Conservation (phyloP, 768 basidiomycete genomes). For the Butyriboletus loyo region DNA sequence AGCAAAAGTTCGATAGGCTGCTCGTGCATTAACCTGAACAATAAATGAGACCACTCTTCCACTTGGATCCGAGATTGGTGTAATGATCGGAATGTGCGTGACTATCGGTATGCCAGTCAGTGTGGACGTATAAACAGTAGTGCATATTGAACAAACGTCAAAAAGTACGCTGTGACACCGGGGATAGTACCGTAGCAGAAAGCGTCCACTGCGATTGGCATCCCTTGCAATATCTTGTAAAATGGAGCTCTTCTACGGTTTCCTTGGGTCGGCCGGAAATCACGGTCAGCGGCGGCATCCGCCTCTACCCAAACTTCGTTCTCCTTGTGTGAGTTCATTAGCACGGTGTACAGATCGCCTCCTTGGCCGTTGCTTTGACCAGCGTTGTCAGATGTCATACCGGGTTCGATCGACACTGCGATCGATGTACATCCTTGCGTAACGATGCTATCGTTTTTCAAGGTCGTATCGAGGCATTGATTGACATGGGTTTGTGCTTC, state of each 20-base stretch:
- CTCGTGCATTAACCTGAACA: slow-evolving; percentile 57
- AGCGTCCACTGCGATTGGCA: slow-evolving; percentile 98
- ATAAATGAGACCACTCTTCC: slow-evolving; percentile 93
- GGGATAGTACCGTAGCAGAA: slow-evolving; percentile 94
- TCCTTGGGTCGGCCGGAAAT: slow-evolving; percentile 45
- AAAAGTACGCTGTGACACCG: slow-evolving; percentile 83
- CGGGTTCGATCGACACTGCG: not conserved
- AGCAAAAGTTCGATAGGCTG: not conserved
- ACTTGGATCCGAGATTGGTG: slow-evolving; percentile 83
- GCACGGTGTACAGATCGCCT: slow-evolving; percentile 63
- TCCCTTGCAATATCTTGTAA: slow-evolving; percentile 92
- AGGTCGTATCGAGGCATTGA: slow-evolving; percentile 45
- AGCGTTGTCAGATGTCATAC: not conserved
- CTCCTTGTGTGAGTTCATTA: slow-evolving; percentile 88
- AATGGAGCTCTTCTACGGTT: slow-evolving; percentile 81
- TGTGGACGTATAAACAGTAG: not conserved
- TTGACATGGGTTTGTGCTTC: slow-evolving; percentile 56
- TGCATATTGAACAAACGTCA: slow-evolving; percentile 56
- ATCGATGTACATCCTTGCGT: not conserved
- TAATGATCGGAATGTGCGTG: slow-evolving; percentile 98
- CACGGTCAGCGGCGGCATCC: slow-evolving; percentile 46
- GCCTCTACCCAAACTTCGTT: slow-evolving; percentile 85
- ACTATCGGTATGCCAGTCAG: slow-evolving; percentile 38
- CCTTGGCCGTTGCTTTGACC: not conserved
- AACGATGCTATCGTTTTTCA: not conserved